phyloP scores from a whole-genome alignment of 805 yeast genomes.

The Cyberlindnera galapagoensis region DNA sequence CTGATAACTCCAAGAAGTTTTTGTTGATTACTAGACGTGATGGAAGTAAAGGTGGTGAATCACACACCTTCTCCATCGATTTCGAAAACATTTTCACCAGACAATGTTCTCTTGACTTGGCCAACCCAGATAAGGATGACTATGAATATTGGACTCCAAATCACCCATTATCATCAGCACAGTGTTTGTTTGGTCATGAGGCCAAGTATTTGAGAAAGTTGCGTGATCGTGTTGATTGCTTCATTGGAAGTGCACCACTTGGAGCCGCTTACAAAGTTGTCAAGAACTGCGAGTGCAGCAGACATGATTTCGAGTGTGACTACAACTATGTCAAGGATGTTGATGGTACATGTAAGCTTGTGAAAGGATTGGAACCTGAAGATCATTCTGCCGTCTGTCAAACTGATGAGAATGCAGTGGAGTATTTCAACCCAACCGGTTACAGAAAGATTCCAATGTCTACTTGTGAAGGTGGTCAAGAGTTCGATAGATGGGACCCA shows the following conservation, averaged over 20 bases:
- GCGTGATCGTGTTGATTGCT: constrained; percentile 54
- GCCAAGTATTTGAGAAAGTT: constrained; percentile 49
- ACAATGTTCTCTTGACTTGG: constrained; percentile 47
- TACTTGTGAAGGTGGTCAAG: constrained; percentile 79
- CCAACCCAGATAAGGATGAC: constrained; percentile 42
- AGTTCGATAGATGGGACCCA: constrained; percentile 57
- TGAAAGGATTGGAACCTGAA: constrained; percentile 59
- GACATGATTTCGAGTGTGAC: constrained; percentile 92
- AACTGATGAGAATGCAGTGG: constrained; percentile 42
- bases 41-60: constrained; percentile 35
- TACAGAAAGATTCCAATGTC: constrained; percentile 82
- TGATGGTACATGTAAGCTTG: constrained; percentile 84
- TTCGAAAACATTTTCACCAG: constrained; percentile 44
- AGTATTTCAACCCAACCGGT: constrained; percentile 86
- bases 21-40: constrained; percentile 49
- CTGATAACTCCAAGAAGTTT: constrained; percentile 78
- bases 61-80: constrained; percentile 46
- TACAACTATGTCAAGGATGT: constrained; percentile 62
- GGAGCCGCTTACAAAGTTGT: constrained; percentile 46
- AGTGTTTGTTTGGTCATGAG: constrained; percentile 73
- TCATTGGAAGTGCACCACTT: constrained; percentile 51
- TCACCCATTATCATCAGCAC: constrained; percentile 41
- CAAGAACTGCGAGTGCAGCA: constrained; percentile 74
- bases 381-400: constrained; percentile 61
- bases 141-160: constrained; percentile 59